Percentiles rank a stretch among this genome's conserved stretches.
phyloP scores from a whole-genome alignment of 2,329 filamentous ascomycete genomes.

The Penicillium paneum region DNA sequence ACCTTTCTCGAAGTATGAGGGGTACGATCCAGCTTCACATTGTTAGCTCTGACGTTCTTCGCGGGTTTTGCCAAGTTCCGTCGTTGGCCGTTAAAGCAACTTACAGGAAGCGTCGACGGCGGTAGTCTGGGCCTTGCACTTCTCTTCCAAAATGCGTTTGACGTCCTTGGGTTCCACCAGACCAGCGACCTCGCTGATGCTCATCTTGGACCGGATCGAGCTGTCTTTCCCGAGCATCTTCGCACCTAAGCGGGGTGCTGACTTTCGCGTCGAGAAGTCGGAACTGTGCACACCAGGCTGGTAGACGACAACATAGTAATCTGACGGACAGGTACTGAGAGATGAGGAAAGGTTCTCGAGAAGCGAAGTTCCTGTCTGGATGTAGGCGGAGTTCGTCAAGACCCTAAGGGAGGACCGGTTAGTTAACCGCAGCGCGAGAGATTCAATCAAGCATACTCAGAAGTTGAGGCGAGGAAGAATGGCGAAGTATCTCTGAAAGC shows the following conservation, averaged over 20 bases:
- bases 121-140: conserved; percentile 47
- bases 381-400: conserved; percentile 38
- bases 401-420: conserved; percentile 33
- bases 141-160: conserved; percentile 42
- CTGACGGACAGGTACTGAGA: conserved; percentile 67
- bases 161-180: conserved; percentile 46
- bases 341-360: conserved; percentile 42
- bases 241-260: conserved; percentile 54
- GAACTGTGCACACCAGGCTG: conserved; percentile 70
- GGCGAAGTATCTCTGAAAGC: conserved; percentile 86
- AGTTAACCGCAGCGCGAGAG: conserved; percentile 19
- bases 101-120: conserved; percentile 45
- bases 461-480: conserved; percentile 82
- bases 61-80: background rate
- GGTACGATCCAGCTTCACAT: conserved; percentile 39
- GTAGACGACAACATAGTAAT: conserved; percentile 71
- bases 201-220: conserved; percentile 53
- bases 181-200: conserved; percentile 54
- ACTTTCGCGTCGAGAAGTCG: conserved; percentile 59
- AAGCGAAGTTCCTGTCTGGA: conserved; percentile 46
- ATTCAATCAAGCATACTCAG: conserved; percentile 58
- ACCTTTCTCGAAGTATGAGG: conserved; percentile 33
- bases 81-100: conserved; percentile 17
- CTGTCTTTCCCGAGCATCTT: conserved; percentile 49
- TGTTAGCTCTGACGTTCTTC: conserved; percentile 16